Evolutionary conservation across 176 grass and related monocot genomes (phyloP).

Genomic region (Zizania latifolia): DNA sequence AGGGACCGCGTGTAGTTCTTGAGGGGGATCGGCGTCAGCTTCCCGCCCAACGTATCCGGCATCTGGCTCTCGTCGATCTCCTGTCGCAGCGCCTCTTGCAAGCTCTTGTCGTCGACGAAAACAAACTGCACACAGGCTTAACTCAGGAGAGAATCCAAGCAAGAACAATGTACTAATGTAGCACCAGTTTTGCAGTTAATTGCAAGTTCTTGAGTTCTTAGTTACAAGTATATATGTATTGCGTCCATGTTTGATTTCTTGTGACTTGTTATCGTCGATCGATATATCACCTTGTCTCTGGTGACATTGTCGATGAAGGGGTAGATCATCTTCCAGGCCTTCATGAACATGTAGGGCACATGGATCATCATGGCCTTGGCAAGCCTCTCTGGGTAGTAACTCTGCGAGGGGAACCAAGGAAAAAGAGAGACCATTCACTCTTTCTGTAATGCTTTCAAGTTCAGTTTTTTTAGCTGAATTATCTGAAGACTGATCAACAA

Average conservation of each 20-base stretch:
- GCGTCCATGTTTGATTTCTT: too few relatives aligned
- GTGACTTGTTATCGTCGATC: too few relatives aligned
- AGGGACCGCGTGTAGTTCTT: conserved; percentile 11
- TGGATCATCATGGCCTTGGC: conserved; percentile 58
- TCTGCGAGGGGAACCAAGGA: conserved; percentile 12
- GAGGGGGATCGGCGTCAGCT: conserved; percentile 39
- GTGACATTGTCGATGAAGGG: conserved; percentile 71
- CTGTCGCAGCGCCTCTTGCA: conserved; percentile 49
- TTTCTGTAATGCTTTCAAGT: not conserved
- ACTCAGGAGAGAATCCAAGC: not conserved
- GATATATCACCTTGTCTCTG: conserved; percentile 47
- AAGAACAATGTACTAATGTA: not conserved
- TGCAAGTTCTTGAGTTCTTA: not conserved
- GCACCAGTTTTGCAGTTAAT: not conserved
- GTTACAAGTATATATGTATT: too few relatives aligned
- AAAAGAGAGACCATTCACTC: not conserved
- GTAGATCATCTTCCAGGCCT: conserved; percentile 66
- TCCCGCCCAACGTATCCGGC: conserved; percentile 61
- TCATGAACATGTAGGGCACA: conserved; percentile 79
- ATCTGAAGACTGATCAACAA: not conserved
- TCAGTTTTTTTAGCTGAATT: not conserved
- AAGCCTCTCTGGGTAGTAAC: conserved; percentile 69
- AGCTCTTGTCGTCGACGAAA: conserved; percentile 59
- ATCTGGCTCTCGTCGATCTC: conserved; percentile 74
- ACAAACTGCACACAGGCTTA: conserved; percentile 47